A percentile compares a stretch with the other conserved stretches of the same genome.
Evolutionary conservation across 495 filamentous ascomycete genomes (phyloP).

Genomic region (Daldinia grandis): DNA sequence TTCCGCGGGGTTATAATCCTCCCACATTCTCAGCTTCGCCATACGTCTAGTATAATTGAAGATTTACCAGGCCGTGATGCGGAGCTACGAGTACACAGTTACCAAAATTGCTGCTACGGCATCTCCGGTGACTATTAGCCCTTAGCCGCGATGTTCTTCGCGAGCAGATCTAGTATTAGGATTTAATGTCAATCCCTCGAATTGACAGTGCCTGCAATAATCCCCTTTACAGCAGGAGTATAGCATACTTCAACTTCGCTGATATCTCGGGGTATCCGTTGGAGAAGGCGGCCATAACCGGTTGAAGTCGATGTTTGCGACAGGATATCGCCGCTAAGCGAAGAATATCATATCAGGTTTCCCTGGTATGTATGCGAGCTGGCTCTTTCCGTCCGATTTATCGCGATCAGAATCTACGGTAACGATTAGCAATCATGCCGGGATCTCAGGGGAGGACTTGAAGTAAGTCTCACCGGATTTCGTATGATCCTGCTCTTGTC

Average conservation of each 20-base stretch:
- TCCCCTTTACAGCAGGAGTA: neutral
- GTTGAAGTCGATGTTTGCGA: conserved; percentile 1
- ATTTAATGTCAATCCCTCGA: neutral
- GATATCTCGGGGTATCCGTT: conserved; percentile 19
- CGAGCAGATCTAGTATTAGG: conserved; percentile 9
- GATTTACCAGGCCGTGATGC: conserved; percentile 1
- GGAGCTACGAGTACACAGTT: conserved; percentile 26
- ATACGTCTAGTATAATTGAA: conserved; percentile 4
- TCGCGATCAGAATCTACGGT: conserved; percentile 23
- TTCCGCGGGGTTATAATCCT: conserved; percentile 34
- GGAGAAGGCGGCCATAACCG: conserved; percentile 3
- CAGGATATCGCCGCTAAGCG: conserved; percentile 2
- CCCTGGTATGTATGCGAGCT: neutral
- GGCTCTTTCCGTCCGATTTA: neutral
- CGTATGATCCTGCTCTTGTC: conserved; percentile 89
- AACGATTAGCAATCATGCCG: conserved; percentile 16
- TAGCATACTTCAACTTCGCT: neutral
- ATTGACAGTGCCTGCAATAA: conserved; percentile 14
- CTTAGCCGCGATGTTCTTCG: neutral
- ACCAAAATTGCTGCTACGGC: conserved; percentile 20
- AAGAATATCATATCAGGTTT: neutral
- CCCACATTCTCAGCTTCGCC: conserved; percentile 7
- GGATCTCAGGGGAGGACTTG: neutral
- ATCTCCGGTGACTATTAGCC: conserved; percentile 24
- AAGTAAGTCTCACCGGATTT: conserved; percentile 67